These are phyloP conservation scores for Hericium coralloides DNA, from an alignment of 768 basidiomycete genomes.

Conservation along the genomic window DNA sequence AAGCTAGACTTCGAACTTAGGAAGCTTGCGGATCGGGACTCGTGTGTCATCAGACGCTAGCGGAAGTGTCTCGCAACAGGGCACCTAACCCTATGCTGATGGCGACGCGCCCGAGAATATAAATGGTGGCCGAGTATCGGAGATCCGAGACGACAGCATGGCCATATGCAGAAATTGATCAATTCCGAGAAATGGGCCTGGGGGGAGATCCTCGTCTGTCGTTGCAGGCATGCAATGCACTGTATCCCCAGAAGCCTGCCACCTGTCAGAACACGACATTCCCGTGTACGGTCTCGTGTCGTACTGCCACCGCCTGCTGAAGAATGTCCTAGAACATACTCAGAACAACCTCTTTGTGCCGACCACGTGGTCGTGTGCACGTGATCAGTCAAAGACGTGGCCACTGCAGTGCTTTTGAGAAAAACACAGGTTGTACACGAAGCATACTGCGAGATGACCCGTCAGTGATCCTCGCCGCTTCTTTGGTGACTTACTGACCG, in stretches of 20 bases:
- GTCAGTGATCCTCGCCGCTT: not conserved
- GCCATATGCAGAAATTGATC: too few relatives aligned
- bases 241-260: too few relatives aligned
- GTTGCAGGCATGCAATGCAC: too few relatives aligned
- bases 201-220: not conserved
- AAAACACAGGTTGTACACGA: not conserved
- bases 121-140: not conserved
- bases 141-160: not conserved
- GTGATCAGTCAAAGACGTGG: not conserved
- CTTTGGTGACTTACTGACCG: not conserved
- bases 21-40: too few relatives aligned
- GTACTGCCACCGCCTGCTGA: not conserved
- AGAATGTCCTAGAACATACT: not conserved
- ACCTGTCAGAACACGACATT: too few relatives aligned
- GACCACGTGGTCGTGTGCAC: not conserved
- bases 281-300: not conserved
- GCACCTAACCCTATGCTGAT: too few relatives aligned
- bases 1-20: too few relatives aligned
- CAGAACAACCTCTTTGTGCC: not conserved
- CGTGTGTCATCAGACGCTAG: too few relatives aligned
- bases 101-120: too few relatives aligned
- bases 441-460: slow-evolving; percentile 9
- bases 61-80: too few relatives aligned
- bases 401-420: not conserved
- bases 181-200: not conserved